Conservation (phyloP, 345 rosid genomes). For the Rhizophora mangle region DNA sequence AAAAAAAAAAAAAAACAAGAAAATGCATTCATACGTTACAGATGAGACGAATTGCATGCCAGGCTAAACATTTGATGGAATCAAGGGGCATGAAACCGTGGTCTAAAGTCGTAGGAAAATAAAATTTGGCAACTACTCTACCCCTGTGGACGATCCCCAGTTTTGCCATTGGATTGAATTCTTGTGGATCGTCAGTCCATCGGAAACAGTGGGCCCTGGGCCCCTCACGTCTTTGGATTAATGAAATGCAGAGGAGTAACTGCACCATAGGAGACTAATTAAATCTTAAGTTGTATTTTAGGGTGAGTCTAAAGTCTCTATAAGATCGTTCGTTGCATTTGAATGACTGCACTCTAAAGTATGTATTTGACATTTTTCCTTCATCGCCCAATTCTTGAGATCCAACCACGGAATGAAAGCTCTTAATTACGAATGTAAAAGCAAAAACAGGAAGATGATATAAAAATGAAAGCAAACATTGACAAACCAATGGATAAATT, state of each 20-base stretch:
- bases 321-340: too few relatives aligned
- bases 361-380: too few relatives aligned
- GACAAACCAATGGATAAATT: conserved; percentile 11
- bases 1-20: too few relatives aligned
- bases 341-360: too few relatives aligned
- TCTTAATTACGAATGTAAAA: neutral
- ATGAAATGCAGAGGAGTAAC: too few relatives aligned
- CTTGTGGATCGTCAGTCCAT: neutral
- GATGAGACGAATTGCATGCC: too few relatives aligned
- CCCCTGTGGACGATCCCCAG: neutral
- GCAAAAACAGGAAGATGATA: neutral
- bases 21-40: too few relatives aligned
- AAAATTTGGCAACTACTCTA: neutral
- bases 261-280: too few relatives aligned
- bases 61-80: neutral
- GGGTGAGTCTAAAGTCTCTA: too few relatives aligned
- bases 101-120: neutral
- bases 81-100: conserved; percentile 4
- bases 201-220: neutral
- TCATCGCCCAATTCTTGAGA: too few relatives aligned
- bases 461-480: neutral
- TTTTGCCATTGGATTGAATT: neutral
- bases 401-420: too few relatives aligned
- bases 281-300: too few relatives aligned
- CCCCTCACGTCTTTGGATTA: neutral